These are phyloP conservation scores for Aspergillus pseudotamarii DNA, from an alignment of 2,329 filamentous ascomycete genomes.

Conservation along the genomic window DNA sequence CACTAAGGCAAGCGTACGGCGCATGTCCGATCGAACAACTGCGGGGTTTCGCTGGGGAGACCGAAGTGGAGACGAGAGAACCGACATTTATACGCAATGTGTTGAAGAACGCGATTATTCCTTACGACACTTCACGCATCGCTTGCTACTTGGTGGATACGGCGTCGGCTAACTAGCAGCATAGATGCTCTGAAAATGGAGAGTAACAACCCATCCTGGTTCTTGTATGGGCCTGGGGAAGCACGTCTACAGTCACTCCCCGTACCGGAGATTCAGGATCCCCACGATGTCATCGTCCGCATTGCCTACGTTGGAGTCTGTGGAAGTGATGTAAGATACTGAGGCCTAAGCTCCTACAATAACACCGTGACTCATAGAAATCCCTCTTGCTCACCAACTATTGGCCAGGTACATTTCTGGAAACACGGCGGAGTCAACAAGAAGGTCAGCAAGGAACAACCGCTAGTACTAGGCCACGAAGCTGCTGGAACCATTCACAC, in stretches of 20 bases:
- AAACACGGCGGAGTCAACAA: slow-evolving; percentile 39
- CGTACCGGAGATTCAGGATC: slow-evolving; percentile 37
- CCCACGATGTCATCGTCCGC: slow-evolving; percentile 46
- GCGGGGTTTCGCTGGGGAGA: background rate
- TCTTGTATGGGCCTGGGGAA: slow-evolving; percentile 44
- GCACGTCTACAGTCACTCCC: slow-evolving; percentile 43
- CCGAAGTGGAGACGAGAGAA: background rate
- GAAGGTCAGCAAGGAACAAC: slow-evolving; percentile 25
- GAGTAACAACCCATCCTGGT: slow-evolving; percentile 42
- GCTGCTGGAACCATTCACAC: slow-evolving; percentile 34
- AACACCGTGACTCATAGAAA: background rate
- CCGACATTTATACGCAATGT: background rate
- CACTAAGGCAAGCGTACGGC: background rate
- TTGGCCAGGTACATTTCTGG: slow-evolving; percentile 43
- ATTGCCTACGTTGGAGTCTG: slow-evolving; percentile 50
- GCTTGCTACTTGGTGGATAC: background rate
- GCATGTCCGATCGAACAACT: background rate
- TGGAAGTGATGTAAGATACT: slow-evolving; percentile 38
- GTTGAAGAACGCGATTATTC: background rate
- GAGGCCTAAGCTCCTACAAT: background rate
- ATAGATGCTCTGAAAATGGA: background rate
- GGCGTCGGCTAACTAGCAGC: background rate
- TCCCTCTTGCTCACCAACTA: background rate
- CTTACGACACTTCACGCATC: background rate
- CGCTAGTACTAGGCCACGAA: slow-evolving; percentile 41